A percentile compares a stretch with the other conserved stretches of the same genome.
phyloP scores from a whole-genome alignment of 1,284 basidiomycete genomes.

The Cryptococcus jaspeensis region DNA sequence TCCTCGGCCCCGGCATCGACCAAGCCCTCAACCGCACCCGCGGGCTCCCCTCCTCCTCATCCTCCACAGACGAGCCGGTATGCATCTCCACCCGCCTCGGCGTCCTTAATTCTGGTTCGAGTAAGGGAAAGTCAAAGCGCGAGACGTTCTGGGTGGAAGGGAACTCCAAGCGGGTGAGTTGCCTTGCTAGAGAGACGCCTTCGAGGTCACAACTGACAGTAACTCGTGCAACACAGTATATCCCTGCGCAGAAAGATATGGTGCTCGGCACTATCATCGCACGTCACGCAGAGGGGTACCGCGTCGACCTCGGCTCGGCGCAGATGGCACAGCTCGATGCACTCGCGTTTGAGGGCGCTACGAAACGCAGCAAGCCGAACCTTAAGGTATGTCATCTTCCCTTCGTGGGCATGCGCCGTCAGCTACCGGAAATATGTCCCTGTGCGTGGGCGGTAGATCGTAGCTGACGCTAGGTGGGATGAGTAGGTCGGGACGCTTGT shows the following conservation, averaged over 20 bases:
- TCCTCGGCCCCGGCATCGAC: conserved; percentile 45
- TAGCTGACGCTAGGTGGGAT: background rate
- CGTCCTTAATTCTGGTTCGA: conserved; percentile 25
- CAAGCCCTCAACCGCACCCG: conserved; percentile 15
- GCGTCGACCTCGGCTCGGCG: conserved; percentile 55
- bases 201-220: background rate
- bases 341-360: conserved; percentile 57
- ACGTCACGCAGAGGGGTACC: conserved; percentile 54
- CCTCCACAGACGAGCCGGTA: conserved; percentile 2
- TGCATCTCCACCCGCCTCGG: conserved; percentile 43
- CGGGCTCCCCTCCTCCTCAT: conserved; percentile 2
- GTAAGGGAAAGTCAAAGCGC: conserved; percentile 36
- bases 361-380: conserved; percentile 56
- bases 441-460: background rate
- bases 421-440: background rate
- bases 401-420: background rate
- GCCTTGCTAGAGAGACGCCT: too few species aligned
- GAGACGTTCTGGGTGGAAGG: conserved; percentile 48
- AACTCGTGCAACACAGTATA: conserved; percentile 43
- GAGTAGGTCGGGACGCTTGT: conserved; percentile 55
- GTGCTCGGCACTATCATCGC: conserved; percentile 55
- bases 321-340: conserved; percentile 54
- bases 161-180: conserved; percentile 42
- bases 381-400: conserved; percentile 49
- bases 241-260: conserved; percentile 52